Base-by-base conservation (phyloP, 1,284 basidiomycete species). In the Thecaphora thlaspeos region DNA sequence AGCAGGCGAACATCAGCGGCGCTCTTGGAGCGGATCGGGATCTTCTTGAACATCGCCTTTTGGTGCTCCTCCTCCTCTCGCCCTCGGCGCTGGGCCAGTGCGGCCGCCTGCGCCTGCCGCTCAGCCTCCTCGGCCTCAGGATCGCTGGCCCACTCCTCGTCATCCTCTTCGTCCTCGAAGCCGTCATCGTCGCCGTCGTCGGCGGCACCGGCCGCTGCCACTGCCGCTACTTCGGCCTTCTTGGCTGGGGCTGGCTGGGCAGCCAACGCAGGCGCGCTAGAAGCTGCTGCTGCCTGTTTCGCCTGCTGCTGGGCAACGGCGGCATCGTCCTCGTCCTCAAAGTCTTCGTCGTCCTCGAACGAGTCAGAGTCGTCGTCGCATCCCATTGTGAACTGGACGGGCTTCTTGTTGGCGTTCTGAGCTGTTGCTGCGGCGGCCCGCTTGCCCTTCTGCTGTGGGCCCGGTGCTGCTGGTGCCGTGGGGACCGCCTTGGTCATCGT, bases 11-110 rank as follows among this genome's bases (percentile, higher is more conserved):
- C 45, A 36, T 77, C 75, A 14, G 74, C 74, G n/a, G 70, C 55
- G 48, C 71, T 74, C 42, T 61, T 62, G 18, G 69, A 71, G 15
- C 73, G 66, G 23, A 84, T 82, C 4, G 88, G 87, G 11, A 87
- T 81, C 79, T 90, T 91, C 51, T 84, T 82, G 71, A 91, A 90
- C 82, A 91, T 82, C 17, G 88, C 85, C 30, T 83, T 82, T 70
- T 89, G 84, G 7, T 86, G 82, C 68, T 86, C 83, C 17, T 83
- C 86, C 71, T 88, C 86, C 38, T 65, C 83, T 53, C n/a, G 82
- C 83, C 49, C 53, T 44, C 61, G 51, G 11, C 55, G 59, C 23
- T 83, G 84, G 34, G 71, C 71, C 39, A 61, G 67, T 18, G 66
- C 72, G 18, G 69, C 66, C 30, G 66, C 60, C 36, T 66, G 71